Base-by-base conservation (phyloP, 371 early-diverging fungal genomes). In the Thermomucor indicae-seudaticae region DNA sequence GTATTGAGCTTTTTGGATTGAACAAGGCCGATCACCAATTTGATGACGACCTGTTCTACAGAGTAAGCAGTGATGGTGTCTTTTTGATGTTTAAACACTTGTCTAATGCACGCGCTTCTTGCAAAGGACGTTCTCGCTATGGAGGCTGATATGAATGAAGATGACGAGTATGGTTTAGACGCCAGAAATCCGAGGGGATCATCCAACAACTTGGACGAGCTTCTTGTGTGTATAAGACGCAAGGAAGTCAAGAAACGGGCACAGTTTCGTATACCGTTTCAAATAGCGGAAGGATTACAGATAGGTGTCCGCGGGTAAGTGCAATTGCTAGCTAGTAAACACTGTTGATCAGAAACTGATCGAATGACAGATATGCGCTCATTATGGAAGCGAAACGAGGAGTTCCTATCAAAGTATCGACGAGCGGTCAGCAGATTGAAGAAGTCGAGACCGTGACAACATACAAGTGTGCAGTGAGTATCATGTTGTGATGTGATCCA, bases 231-330 rank as follows among this genome's bases (percentile, higher is more conserved):
- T 29, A 71, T 86, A 5, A 64, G 73, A 25, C 73, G 77, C 28
- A 78, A 78, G 35, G 80, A 83, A 47, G 64, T 72, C 48, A 79
- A 76, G 55, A 83, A 84, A 49, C 62, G 86, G 11, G 60, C 77
- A 0, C 43, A 58, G 16, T 81, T 77, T 58, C 63, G 71, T 5
- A 58, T 83, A 30, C 79, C 81, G 0, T 60, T 86, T 35, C 60
- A 70, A 10, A 29, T 86, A 10, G 65, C 65, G 0, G 64, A 74
- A 1, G 79, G 70, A 6, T 49, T 86, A n/a, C 70, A 72, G 19
- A 79, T 88, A 39, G 85, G 80, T 5, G 69, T 88, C 6, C 62
- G 67, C 32, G 85, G 84, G 67, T 66, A 62, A 43, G 20, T 20
- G 37, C 11, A 5, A 10, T 37, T 37, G 14, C 19, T 32, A 32